These are phyloP conservation scores for Kwoniella pini DNA, from an alignment of 768 basidiomycete genomes.

Conservation along the genomic window DNA sequence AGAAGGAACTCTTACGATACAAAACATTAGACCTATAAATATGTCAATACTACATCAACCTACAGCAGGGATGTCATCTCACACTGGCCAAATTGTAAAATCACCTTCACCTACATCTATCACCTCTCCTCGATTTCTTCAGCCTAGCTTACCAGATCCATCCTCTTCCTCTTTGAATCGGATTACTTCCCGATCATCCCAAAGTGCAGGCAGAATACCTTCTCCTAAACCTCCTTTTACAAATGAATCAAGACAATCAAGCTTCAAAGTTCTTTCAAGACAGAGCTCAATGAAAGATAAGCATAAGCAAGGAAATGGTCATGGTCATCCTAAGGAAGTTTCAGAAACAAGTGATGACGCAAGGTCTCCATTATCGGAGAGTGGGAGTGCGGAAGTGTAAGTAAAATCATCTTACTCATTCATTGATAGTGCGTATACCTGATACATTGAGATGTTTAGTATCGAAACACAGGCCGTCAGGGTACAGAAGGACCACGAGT, in stretches of 20 bases:
- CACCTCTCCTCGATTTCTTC: slow-evolving; percentile 9
- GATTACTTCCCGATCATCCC: slow-evolving; percentile 7
- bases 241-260: not conserved
- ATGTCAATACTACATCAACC: slow-evolving; percentile 18
- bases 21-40: slow-evolving; percentile 2
- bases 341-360: slow-evolving; percentile 16
- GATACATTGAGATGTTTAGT: slow-evolving; percentile 16
- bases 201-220: slow-evolving; percentile 10
- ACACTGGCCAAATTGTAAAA: not conserved
- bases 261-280: slow-evolving; percentile 10
- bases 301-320: not conserved
- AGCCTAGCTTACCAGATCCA: slow-evolving; percentile 11
- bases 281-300: slow-evolving; percentile 15
- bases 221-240: slow-evolving; percentile 11
- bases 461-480: slow-evolving; percentile 50
- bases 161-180: slow-evolving; percentile 4
- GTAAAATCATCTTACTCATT: not conserved
- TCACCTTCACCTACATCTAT: slow-evolving; percentile 6
- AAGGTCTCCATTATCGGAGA: slow-evolving; percentile 29
- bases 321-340: not conserved
- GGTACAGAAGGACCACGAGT: slow-evolving; percentile 41
- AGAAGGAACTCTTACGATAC: too few species aligned
- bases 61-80: not conserved
- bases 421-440: too few species aligned
- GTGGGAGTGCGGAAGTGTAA: slow-evolving; percentile 36